A percentile compares a stretch with the other conserved stretches of the same genome.
Evolutionary conservation across 2,329 filamentous ascomycete genomes (phyloP).

Genomic region (Sclerotiophoma versabilis): DNA sequence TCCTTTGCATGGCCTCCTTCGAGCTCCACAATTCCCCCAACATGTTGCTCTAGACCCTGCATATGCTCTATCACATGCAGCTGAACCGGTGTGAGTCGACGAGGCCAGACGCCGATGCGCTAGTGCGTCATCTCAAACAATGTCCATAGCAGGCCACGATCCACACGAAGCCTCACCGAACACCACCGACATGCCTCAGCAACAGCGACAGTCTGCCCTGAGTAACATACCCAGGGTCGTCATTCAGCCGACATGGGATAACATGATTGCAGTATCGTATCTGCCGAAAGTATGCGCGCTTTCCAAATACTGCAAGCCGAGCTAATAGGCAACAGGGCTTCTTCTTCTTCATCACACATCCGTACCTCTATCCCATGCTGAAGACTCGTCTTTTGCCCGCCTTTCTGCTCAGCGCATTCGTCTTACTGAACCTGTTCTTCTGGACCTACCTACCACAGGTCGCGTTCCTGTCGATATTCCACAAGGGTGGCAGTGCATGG

Average conservation of each 20-base stretch:
- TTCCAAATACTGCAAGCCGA: neutral
- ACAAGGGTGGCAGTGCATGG: slow-evolving; percentile 81
- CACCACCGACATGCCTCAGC: slow-evolving; percentile 32
- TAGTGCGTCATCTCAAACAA: slow-evolving; percentile 12
- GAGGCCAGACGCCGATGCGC: slow-evolving; percentile 3
- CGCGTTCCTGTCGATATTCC: slow-evolving; percentile 87
- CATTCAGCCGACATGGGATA: slow-evolving; percentile 38
- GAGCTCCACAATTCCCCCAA: neutral
- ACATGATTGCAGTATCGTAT: slow-evolving; percentile 37
- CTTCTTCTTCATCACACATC: slow-evolving; percentile 79
- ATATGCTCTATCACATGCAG: slow-evolving; percentile 3
- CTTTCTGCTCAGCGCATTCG: slow-evolving; percentile 79
- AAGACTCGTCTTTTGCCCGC: slow-evolving; percentile 79
- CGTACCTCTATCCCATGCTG: slow-evolving; percentile 83
- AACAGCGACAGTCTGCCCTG: slow-evolving; percentile 45
- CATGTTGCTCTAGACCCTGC: neutral
- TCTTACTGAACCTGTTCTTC: slow-evolving; percentile 85
- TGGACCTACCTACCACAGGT: slow-evolving; percentile 90
- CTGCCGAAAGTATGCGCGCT: slow-evolving; percentile 37
- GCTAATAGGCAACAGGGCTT: slow-evolving; percentile 65
- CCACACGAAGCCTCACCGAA: neutral
- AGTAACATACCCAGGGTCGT: slow-evolving; percentile 35
- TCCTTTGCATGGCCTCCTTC: neutral
- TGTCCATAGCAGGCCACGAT: neutral
- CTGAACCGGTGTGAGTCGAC: neutral